These are phyloP conservation scores for Lenzites betulinus DNA, from an alignment of 768 basidiomycete genomes.

Conservation along the genomic window DNA sequence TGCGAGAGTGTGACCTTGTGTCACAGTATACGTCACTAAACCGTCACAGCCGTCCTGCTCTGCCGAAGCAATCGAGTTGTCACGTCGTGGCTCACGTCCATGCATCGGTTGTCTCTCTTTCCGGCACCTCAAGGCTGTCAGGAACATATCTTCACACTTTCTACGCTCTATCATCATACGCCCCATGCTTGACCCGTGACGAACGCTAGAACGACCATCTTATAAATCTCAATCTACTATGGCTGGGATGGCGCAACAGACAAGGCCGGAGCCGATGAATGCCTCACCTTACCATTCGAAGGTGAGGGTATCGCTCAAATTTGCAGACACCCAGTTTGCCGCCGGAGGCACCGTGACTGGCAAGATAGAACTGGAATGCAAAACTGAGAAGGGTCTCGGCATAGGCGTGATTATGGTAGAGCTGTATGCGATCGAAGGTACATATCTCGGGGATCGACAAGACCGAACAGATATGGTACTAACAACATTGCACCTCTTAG, in stretches of 20 bases:
- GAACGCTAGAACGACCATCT: background rate
- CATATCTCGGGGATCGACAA: background rate
- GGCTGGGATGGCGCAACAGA: constrained; percentile 35
- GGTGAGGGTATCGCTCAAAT: constrained; percentile 64
- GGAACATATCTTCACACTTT: too few species aligned
- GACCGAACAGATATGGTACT: too few species aligned
- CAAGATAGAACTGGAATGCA: constrained; percentile 80
- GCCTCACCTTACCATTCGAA: constrained; percentile 78
- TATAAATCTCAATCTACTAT: background rate
- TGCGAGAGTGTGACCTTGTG: background rate
- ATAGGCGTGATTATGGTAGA: constrained; percentile 79
- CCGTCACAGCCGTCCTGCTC: background rate
- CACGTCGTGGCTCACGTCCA: too few species aligned
- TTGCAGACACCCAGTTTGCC: constrained; percentile 62
- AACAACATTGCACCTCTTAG: constrained; percentile 39
- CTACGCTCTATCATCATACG: too few species aligned
- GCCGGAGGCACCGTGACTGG: constrained; percentile 70
- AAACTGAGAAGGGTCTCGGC: constrained; percentile 70
- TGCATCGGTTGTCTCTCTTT: background rate
- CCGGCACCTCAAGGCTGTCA: too few species aligned
- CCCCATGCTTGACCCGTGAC: constrained; percentile 3
- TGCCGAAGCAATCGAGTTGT: too few species aligned
- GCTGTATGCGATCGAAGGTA: constrained; percentile 54
- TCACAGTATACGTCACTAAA: background rate
- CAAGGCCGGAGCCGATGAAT: constrained; percentile 71